Conservation (phyloP, 2,329 filamentous ascomycete species). For the Monilinia polystroma region DNA sequence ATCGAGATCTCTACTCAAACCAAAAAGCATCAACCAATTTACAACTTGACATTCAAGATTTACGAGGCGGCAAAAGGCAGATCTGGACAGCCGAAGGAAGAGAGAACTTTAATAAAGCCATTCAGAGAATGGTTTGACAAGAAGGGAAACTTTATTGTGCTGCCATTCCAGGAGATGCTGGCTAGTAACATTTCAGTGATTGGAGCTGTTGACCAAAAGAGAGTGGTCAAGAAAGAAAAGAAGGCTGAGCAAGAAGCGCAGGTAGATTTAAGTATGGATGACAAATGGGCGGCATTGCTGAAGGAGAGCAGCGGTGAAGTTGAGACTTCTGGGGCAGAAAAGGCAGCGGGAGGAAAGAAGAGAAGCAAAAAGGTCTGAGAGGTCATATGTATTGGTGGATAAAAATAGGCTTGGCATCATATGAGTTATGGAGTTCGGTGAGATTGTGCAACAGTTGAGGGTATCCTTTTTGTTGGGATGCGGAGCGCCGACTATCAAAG, state of each 20-base stretch:
- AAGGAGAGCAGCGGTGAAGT: slow-evolving; percentile 34
- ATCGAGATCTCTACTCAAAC: slow-evolving; percentile 70
- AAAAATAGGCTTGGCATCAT: slow-evolving; percentile 4
- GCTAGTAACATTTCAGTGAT: slow-evolving; percentile 66
- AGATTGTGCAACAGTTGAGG: background rate
- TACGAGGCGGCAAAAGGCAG: slow-evolving; percentile 39
- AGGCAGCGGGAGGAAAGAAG: slow-evolving; percentile 32
- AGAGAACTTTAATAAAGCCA: slow-evolving; percentile 56
- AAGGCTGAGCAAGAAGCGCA: slow-evolving; percentile 26
- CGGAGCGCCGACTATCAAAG: background rate
- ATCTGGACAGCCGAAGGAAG: slow-evolving; percentile 24
- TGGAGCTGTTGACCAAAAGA: slow-evolving; percentile 63
- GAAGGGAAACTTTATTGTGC: slow-evolving; percentile 67
- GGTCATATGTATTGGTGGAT: background rate
- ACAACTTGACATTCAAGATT: slow-evolving; percentile 67
- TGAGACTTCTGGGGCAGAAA: slow-evolving; percentile 23
- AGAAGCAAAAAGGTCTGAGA: slow-evolving; percentile 37
- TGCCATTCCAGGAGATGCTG: slow-evolving; percentile 76
- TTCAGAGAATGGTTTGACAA: slow-evolving; percentile 78
- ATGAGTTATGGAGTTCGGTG: slow-evolving; percentile 11
- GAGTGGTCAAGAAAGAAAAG: slow-evolving; percentile 42
- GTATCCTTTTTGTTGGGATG: background rate
- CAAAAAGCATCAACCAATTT: slow-evolving; percentile 78
- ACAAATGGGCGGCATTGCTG: slow-evolving; percentile 38
- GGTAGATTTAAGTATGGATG: slow-evolving; percentile 34